phyloP scores from a whole-genome alignment of 2,329 filamentous ascomycete species.

The Hymenoscyphus occultus region DNA sequence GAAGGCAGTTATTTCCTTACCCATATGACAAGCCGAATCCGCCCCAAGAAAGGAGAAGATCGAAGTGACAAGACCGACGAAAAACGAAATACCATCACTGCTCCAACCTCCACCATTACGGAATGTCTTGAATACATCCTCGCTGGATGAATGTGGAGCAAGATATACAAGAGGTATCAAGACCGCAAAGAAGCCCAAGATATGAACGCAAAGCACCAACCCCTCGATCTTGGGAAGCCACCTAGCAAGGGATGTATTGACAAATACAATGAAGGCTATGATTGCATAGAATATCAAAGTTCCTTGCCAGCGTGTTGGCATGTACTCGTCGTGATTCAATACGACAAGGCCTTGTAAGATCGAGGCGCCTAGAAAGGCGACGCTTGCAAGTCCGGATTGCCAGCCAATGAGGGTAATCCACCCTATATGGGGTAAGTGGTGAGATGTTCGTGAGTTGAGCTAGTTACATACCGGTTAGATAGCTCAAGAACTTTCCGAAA shows the following conservation, averaged over 20 bases:
- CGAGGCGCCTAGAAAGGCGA: slow-evolving; percentile 43
- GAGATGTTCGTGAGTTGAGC: background rate
- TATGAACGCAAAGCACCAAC: slow-evolving; percentile 48
- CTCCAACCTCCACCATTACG: slow-evolving; percentile 46
- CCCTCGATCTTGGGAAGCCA: slow-evolving; percentile 50
- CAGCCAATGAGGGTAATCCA: slow-evolving; percentile 51
- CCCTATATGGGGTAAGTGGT: slow-evolving; percentile 31
- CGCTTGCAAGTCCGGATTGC: slow-evolving; percentile 37
- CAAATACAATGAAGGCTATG: slow-evolving; percentile 39
- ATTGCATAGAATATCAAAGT: slow-evolving; percentile 44
- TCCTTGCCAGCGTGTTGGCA: slow-evolving; percentile 41
- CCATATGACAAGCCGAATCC: slow-evolving; percentile 25
- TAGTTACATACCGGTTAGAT: slow-evolving; percentile 44
- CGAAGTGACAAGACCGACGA: slow-evolving; percentile 42
- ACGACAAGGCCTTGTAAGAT: slow-evolving; percentile 46
- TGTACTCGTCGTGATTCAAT: slow-evolving; percentile 38
- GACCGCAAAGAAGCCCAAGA: slow-evolving; percentile 40
- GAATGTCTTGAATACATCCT: slow-evolving; percentile 45
- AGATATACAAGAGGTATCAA: slow-evolving; percentile 38
- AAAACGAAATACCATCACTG: slow-evolving; percentile 44
- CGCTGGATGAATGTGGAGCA: slow-evolving; percentile 31
- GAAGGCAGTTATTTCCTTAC: background rate
- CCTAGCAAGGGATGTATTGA: slow-evolving; percentile 46
- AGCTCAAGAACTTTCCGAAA: slow-evolving; percentile 52
- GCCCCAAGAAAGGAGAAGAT: slow-evolving; percentile 40